Evolutionary conservation across 257 asterid genomes (phyloP).

Genomic region (Nicotiana tabacum): DNA sequence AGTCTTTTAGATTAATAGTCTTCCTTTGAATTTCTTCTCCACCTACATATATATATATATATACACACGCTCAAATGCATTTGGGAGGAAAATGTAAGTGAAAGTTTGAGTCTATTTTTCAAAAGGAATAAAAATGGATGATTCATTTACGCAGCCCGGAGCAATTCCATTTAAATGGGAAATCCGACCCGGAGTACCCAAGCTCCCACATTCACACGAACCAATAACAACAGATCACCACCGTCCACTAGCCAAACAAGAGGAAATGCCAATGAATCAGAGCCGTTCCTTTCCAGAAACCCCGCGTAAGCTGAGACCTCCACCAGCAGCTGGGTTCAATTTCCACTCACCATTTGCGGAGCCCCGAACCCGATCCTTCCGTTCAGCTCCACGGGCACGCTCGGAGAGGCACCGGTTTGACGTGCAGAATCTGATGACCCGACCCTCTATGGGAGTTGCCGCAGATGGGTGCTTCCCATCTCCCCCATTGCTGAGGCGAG

Average conservation of each 20-base stretch:
- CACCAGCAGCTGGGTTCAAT: constrained; percentile 47
- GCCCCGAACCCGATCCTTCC: constrained; percentile 33
- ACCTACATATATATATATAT: background rate
- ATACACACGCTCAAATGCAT: background rate
- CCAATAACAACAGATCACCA: background rate
- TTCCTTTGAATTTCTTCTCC: background rate
- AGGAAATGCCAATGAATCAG: background rate
- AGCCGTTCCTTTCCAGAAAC: constrained; percentile 16
- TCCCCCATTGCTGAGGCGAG: constrained; percentile 20
- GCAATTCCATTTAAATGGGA: constrained; percentile 85
- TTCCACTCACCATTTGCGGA: constrained; percentile 19
- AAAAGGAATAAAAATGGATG: constrained; percentile 36
- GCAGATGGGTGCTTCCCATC: constrained; percentile 52
- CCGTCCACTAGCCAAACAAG: background rate
- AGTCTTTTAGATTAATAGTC: background rate
- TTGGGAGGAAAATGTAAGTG: background rate
- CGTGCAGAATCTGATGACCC: constrained; percentile 16
- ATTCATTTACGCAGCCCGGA: constrained; percentile 62
- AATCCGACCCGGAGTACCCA: constrained; percentile 85
- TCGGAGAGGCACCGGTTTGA: constrained; percentile 21
- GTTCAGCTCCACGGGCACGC: constrained; percentile 26
- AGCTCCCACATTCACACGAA: constrained; percentile 20
- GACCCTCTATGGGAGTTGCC: background rate
- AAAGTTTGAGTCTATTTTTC: background rate
- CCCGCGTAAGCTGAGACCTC: constrained; percentile 52